Conservation (phyloP, 192 early-diverging fungal species). For the Gigaspora rosea region DNA sequence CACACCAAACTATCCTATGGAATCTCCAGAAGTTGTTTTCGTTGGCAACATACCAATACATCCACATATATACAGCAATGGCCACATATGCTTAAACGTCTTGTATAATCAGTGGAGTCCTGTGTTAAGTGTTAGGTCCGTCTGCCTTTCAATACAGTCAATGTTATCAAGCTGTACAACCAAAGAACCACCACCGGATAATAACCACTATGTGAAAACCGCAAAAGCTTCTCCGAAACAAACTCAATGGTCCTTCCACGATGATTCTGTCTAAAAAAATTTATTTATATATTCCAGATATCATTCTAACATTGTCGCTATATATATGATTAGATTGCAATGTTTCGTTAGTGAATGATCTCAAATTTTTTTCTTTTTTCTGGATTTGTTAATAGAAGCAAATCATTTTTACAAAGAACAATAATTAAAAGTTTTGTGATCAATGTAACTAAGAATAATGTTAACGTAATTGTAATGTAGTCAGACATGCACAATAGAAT, state of each 20-base stretch:
- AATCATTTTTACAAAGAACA: too few relatives aligned
- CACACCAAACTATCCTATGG: conserved; percentile 70
- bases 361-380: too few relatives aligned
- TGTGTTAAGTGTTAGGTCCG: conserved; percentile 83
- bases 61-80: conserved; percentile 86
- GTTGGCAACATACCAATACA: conserved; percentile 63
- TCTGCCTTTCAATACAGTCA: conserved; percentile 88
- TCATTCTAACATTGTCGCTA: too few relatives aligned
- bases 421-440: too few relatives aligned
- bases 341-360: too few relatives aligned
- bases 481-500: too few relatives aligned
- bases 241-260: conserved; percentile 63
- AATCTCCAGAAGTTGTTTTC: conserved; percentile 69
- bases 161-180: conserved; percentile 85
- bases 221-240: conserved; percentile 58
- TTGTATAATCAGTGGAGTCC: conserved; percentile 94
- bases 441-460: too few relatives aligned
- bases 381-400: too few relatives aligned
- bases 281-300: background rate
- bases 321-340: too few relatives aligned
- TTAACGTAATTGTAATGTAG: too few relatives aligned
- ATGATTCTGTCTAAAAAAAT: conserved; percentile 19
- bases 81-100: conserved; percentile 97
- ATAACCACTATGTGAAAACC: conserved; percentile 55
- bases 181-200: conserved; percentile 59